Evolutionary conservation across 495 filamentous ascomycete genomes (phyloP), one percentile per base, ranked within the genome.

Genomic region (Podospora bellae-mahoneyi): DNA sequence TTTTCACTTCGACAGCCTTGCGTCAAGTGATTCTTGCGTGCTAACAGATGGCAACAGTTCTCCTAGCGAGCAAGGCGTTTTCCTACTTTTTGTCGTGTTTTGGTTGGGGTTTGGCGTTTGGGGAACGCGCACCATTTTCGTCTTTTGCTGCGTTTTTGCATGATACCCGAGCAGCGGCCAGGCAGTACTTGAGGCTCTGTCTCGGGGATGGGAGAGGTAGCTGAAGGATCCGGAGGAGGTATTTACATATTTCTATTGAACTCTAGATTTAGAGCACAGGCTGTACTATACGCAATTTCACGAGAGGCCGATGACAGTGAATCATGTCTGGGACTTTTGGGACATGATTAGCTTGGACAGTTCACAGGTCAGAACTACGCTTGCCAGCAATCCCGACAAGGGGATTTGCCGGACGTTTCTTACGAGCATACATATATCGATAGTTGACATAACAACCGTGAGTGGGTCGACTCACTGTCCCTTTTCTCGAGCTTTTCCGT

Each of bases 81-180:
- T 48, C 7, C 13, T 48, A 5, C 15, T 48, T 48, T 48, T 48
- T 48, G 15, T 48, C 39, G 7, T 48, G 6, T 16, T 48, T 48
- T 32, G 30, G 13, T 48, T 16, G 6, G 67, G 63, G 61, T 48
- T 48, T 28, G 67, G 67, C 60, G 67, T 71, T 55, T 27, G 39
- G 26, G 27, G 62, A 55, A 54, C 34, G 62, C 16, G 48, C 20
- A 48, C 39, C 39, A 48, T 48, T 48, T 48, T 56, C 10, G 28
- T 68, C 16, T 19, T 32, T 58, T 62, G 6, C 18, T 60, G 27
- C 5, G 39, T 48, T 48, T 53, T 57, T 71, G 26, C 62, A 64
- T 58, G 62, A 64, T 70, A 70, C 64, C 61, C 19, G 28, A 60
- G 39, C 28, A 57, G 28, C 23, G 57, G 27, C 4, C 28, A 10